phyloP scores from a whole-genome alignment of 352 stramenopile genomes.

The Peronospora farinosa region DNA sequence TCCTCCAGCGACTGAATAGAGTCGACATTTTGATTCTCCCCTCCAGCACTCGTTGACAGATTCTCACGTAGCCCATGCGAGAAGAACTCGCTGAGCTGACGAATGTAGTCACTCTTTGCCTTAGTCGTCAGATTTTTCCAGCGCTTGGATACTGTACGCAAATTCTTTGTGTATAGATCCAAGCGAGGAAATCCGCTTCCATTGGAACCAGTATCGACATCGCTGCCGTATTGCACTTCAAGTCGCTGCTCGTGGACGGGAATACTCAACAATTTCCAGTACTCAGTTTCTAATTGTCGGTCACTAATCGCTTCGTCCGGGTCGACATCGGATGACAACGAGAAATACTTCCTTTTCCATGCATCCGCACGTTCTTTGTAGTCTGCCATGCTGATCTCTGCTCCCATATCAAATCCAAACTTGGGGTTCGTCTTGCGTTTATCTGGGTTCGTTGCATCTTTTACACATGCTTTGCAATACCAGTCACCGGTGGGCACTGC shows the following conservation, averaged over 20 bases:
- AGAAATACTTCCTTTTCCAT: slow-evolving; percentile 81
- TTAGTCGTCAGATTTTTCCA: slow-evolving; percentile 43
- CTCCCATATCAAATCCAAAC: slow-evolving; percentile 81
- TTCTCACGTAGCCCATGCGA: slow-evolving; percentile 41
- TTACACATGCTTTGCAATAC: slow-evolving; percentile 71
- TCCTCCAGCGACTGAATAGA: slow-evolving; percentile 36
- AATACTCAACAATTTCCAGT: slow-evolving; percentile 84
- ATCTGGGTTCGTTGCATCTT: slow-evolving; percentile 38
- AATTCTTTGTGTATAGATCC: slow-evolving; percentile 49
- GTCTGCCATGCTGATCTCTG: slow-evolving; percentile 67
- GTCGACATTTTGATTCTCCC: slow-evolving; percentile 13
- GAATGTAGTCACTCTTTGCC: slow-evolving; percentile 24
- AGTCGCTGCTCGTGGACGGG: slow-evolving; percentile 68
- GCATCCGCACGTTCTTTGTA: slow-evolving; percentile 80
- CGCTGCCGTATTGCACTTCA: slow-evolving; percentile 89
- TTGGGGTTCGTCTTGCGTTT: slow-evolving; percentile 46
- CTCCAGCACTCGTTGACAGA: slow-evolving; percentile 15
- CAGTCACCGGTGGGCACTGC: slow-evolving; percentile 66
- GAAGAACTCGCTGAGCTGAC: slow-evolving; percentile 45
- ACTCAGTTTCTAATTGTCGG: slow-evolving; percentile 77
- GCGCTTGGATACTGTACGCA: slow-evolving; percentile 46
- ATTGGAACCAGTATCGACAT: slow-evolving; percentile 82
- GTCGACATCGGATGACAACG: slow-evolving; percentile 26
- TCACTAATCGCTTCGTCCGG: slow-evolving; percentile 47
- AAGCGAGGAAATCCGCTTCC: slow-evolving; percentile 83